phyloP scores from a whole-genome alignment of 2,329 filamentous ascomycete genomes.

The Penicillium oxalicum region DNA sequence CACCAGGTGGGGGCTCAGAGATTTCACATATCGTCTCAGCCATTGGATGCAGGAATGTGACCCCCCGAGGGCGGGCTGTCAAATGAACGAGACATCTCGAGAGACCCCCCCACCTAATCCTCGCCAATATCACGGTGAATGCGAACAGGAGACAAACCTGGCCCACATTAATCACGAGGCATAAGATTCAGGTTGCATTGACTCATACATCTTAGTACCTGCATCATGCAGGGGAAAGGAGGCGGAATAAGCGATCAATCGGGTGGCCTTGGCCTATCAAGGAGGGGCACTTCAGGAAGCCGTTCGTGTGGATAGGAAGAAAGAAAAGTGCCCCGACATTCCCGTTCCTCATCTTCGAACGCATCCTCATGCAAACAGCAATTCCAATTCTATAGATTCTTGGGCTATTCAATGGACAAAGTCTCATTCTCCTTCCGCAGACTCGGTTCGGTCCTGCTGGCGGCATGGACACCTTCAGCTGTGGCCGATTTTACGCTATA shows the following conservation, averaged over 20 bases:
- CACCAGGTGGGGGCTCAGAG: neutral
- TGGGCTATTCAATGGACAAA: neutral
- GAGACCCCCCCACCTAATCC: neutral
- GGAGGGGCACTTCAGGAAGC: neutral
- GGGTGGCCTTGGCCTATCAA: neutral
- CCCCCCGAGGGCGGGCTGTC: too few species aligned
- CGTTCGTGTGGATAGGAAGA: neutral
- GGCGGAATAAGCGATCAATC: neutral
- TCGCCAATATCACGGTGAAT: neutral
- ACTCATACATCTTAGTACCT: neutral
- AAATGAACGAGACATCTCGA: neutral
- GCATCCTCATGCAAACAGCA: neutral
- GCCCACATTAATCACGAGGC: neutral
- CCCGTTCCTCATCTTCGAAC: neutral
- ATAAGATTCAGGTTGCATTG: neutral
- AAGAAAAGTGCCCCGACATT: neutral
- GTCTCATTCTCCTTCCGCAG: neutral
- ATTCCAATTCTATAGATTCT: neutral
- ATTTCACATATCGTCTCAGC: neutral
- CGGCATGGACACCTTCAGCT: slow-evolving; percentile 1
- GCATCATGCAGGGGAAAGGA: neutral
- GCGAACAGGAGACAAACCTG: neutral
- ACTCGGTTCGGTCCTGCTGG: neutral
- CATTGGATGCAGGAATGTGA: neutral
- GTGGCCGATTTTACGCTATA: slow-evolving; percentile 1